These are phyloP conservation scores for Mesotaenium endlicherianum DNA, from an alignment of 139 green algal genomes.

Conservation along the genomic window DNA sequence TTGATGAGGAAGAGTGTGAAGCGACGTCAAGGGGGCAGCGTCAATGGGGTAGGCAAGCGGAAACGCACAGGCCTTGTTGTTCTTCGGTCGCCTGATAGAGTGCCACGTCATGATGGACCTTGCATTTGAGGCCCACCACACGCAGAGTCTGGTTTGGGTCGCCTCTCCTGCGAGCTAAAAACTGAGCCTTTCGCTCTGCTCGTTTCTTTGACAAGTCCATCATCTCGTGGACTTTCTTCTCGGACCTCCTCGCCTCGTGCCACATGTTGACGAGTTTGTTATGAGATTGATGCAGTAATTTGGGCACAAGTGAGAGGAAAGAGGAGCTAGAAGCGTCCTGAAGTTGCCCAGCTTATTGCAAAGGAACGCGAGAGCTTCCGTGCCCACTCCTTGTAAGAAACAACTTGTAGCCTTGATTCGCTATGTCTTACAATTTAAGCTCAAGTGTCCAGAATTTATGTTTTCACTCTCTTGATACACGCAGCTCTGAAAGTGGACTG, in stretches of 20 bases:
- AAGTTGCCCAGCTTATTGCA: no score
- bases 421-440: no score
- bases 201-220: conserved; percentile 42
- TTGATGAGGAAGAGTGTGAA: conserved; percentile 20
- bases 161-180: conserved; percentile 19
- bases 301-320: no score
- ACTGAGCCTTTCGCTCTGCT: conserved; percentile 29
- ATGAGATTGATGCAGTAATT: background rate
- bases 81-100: conserved; percentile 45
- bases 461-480: no score
- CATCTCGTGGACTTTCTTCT: conserved; percentile 45
- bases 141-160: conserved; percentile 38
- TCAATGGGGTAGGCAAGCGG: background rate
- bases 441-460: no score
- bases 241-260: conserved; percentile 45
- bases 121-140: conserved; percentile 10
- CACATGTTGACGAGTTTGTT: conserved; percentile 41
- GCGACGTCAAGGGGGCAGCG: background rate
- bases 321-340: no score
- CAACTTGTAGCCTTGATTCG: no score
- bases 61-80: conserved; percentile 41
- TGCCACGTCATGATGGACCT: conserved; percentile 33
- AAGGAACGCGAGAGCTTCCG: no score
- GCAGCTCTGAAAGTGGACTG: no score
- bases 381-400: no score